Evolutionary conservation across 2,329 filamentous ascomycete species (phyloP), one percentile per base, ranked within the genome.

Genomic region (Teratosphaeria gauchensis): DNA sequence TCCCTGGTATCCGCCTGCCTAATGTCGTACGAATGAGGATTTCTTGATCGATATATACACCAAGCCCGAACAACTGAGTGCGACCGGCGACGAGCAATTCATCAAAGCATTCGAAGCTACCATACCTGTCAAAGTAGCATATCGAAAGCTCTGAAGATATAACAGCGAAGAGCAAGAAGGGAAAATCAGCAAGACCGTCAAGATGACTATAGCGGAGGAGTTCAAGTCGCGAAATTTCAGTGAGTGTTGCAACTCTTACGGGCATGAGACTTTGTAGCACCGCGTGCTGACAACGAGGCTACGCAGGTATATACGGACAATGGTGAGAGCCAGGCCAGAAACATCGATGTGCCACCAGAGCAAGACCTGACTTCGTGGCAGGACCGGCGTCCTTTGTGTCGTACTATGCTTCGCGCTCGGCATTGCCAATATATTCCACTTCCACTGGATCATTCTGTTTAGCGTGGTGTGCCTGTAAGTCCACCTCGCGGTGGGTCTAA

Each of bases 391-490:
- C 55, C 65, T 86, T 32, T 84, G 81, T 74, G 84, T 86, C 66
- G 72, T 86, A 64, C 77, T 88, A 31, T 86, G 83, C 71, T 82
- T 86, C 64, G 85, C 86, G 19, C 77, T 89, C 24, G 84, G 85
- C 54, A 84, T 88, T 61, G 83, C 84, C 56, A 86, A 87, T 68
- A 82, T 89, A 67, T 87, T 88, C 70, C 78, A 84, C 66, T 78
- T 84, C 65, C 69, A 74, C 63, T 74, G 82, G 54, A 75, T 84
- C 46, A 84, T 88, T 62, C 75, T 85, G 35, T 85, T 86, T 60
- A 83, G 83, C 61, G 74, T 79, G 46, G 72, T 80, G 56, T 80
- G 77, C 72, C 69, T 80, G 78, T 80, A 71, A 54, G 75, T 70
- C 24, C 31, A 24, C 33, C 46, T 56, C 53, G 12, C 54, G 24